Percentiles rank a stretch among this genome's conserved stretches.
Conservation (phyloP, 805 yeast genomes). For the Spathaspora girioi region DNA sequence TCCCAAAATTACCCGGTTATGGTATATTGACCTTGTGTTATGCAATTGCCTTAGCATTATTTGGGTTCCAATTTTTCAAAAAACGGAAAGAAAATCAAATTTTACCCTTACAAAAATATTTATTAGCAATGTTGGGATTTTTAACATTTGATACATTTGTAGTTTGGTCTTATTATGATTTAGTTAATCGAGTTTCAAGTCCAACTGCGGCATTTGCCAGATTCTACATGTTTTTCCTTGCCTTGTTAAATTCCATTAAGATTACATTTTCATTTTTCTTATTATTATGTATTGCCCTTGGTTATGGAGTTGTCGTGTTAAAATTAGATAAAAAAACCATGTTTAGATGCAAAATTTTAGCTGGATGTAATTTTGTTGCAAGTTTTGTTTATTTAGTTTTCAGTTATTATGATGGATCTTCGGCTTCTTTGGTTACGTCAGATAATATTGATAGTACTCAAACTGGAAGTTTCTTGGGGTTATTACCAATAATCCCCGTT, state of each 20-base stretch:
- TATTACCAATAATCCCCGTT: slow-evolving; percentile 68
- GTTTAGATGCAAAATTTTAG: slow-evolving; percentile 52
- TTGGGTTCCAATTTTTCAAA: slow-evolving; percentile 79
- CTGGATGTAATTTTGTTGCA: slow-evolving; percentile 35
- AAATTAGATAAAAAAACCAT: slow-evolving; percentile 71
- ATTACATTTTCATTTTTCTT: slow-evolving; percentile 86
- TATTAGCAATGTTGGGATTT: slow-evolving; percentile 80
- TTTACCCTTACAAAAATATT: slow-evolving; percentile 84
- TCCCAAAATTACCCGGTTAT: slow-evolving; percentile 85
- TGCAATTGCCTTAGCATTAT: slow-evolving; percentile 75
- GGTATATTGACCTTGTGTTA: slow-evolving; percentile 83
- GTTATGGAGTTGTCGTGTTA: slow-evolving; percentile 92
- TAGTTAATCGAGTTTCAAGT: slow-evolving; percentile 57
- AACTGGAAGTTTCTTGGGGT: slow-evolving; percentile 42
- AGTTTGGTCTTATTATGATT: slow-evolving; percentile 88
- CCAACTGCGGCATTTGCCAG: slow-evolving; percentile 59
- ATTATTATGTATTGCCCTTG: slow-evolving; percentile 78
- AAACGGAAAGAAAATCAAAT: slow-evolving; percentile 74
- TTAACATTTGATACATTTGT: slow-evolving; percentile 80
- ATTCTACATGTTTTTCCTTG: slow-evolving; percentile 68
- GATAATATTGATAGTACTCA: slow-evolving; percentile 47
- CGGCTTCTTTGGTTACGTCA: slow-evolving; percentile 17
- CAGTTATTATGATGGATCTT: slow-evolving; percentile 27
- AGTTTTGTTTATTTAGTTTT: slow-evolving; percentile 32
- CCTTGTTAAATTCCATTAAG: slow-evolving; percentile 75